phyloP scores from a whole-genome alignment of 331 rosid genomes.

The Phaseolus coccineus region DNA sequence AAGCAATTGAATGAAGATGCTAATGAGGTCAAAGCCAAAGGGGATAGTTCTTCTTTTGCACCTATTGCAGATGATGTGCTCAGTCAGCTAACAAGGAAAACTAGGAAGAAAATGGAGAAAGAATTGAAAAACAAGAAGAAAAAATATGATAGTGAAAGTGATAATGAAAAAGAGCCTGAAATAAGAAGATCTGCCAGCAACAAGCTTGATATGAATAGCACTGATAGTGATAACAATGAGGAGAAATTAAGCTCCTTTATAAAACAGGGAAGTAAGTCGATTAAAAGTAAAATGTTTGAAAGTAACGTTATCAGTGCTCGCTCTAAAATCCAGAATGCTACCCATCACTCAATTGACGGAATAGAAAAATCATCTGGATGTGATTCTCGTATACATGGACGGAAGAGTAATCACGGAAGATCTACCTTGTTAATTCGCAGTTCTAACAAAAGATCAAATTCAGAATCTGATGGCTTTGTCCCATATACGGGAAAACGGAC shows the following conservation, averaged over 20 bases:
- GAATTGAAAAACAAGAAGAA: conserved; percentile 72
- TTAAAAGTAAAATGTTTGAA: conserved; percentile 70
- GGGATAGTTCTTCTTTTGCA: conserved; percentile 66
- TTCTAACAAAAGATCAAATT: conserved; percentile 70
- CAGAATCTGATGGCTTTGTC: conserved; percentile 83
- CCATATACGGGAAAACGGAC: conserved; percentile 86
- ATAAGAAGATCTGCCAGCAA: conserved; percentile 55
- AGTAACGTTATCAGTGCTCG: conserved; percentile 59
- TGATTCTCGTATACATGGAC: conserved; percentile 68
- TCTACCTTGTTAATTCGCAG: conserved; percentile 82
- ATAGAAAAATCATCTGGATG: conserved; percentile 59
- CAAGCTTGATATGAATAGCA: conserved; percentile 62
- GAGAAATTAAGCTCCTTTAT: conserved; percentile 84
- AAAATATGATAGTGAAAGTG: conserved; percentile 64
- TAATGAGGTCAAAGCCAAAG: conserved; percentile 58
- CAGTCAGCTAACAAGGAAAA: conserved; percentile 94
- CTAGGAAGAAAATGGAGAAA: conserved; percentile 92
- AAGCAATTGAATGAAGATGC: conserved; percentile 81
- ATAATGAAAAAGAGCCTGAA: conserved; percentile 58
- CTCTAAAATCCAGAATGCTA: conserved; percentile 62
- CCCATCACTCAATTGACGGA: conserved; percentile 54
- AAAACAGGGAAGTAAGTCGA: conserved; percentile 79
- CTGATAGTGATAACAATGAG: conserved; percentile 80
- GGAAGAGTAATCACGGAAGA: conserved; percentile 80
- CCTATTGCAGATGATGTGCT: conserved; percentile 89